Conservation (phyloP, 768 basidiomycete species). For the Naganishia vishniacii region DNA sequence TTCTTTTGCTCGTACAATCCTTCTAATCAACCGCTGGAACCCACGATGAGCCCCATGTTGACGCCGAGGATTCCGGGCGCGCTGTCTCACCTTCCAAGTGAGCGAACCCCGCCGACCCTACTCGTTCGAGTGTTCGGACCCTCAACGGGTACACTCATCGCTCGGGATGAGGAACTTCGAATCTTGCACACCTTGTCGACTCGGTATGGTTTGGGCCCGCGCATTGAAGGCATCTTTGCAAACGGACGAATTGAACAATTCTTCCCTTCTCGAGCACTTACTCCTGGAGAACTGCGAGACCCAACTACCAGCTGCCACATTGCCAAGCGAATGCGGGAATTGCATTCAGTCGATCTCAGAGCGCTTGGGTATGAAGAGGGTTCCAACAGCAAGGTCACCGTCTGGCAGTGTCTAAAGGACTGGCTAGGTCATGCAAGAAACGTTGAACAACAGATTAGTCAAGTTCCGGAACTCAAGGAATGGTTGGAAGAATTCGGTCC, state of each 20-base stretch:
- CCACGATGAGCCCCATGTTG: slow-evolving; percentile 37
- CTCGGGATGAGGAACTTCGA: slow-evolving; percentile 76
- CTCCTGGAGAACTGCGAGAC: slow-evolving; percentile 70
- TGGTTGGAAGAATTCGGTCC: slow-evolving; percentile 55
- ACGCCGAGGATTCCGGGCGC: slow-evolving; percentile 33
- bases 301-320: slow-evolving; percentile 74
- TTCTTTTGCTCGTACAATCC: slow-evolving; percentile 79
- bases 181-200: slow-evolving; percentile 85
- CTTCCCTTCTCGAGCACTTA: slow-evolving; percentile 79
- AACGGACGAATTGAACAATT: slow-evolving; percentile 96
- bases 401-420: slow-evolving; percentile 42
- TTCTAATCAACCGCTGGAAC: slow-evolving; percentile 36
- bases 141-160: slow-evolving; percentile 78
- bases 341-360: slow-evolving; percentile 82
- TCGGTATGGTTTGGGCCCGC: slow-evolving; percentile 78
- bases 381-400: slow-evolving; percentile 34
- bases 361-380: slow-evolving; percentile 52
- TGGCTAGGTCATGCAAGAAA: slow-evolving; percentile 64
- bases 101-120: slow-evolving; percentile 54
- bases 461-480: slow-evolving; percentile 35
- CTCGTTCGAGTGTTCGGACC: slow-evolving; percentile 88
- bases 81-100: slow-evolving; percentile 3
- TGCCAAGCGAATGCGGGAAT: slow-evolving; percentile 88
- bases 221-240: slow-evolving; percentile 86
- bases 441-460: slow-evolving; percentile 54